Base-by-base conservation (phyloP, 768 basidiomycete species). In the Punctularia strigosozonata region DNA sequence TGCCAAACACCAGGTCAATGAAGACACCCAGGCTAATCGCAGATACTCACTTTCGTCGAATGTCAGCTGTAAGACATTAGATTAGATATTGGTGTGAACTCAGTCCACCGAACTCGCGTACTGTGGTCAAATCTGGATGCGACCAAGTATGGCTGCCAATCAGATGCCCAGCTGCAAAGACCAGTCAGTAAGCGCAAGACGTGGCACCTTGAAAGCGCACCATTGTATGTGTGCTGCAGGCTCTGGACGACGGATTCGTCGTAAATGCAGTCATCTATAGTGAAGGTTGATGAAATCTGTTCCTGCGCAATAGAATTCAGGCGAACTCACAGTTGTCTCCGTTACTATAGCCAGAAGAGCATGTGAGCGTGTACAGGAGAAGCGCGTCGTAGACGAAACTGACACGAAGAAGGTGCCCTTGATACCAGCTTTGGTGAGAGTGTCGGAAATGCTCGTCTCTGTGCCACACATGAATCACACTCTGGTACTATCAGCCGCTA, bases 131-230 rank as follows among this genome's bases (percentile, higher is more conserved):
- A 23, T 39, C 36, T 15, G 19, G 20, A 23, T 48, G 47, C 6
- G n/a, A 17, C 47, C 47, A 48, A 3, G 47, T 48, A 37, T 48
- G 47, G 14, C 31, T 32, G 18, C 41, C 45, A 28, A 48, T 36
- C 26, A 43, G 35, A 26, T 48, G 47, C 12, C 47, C 47, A 23
- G 41, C 45, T 23, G 21, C 4, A 3, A 26, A 22, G 14, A 3
- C 14, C 14, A 28, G 14, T 12, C 2, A n/a, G 1, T 13, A 22
- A 30, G 15, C 15, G 15, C 10, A 30, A 15, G 15, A 30, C 10
- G 28, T 10, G 15, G 28, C 15, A 30, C 10, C 10, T 30, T 15
- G 15, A 30, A 15, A 30, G 15, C 28, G 28, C 15, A 30, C 28
- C 28, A 10, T 30, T 10, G 15, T 30, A 30, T 10, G 28, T 30